phyloP scores from a whole-genome alignment of 768 basidiomycete genomes.

The Lactarius deliciosus region DNA sequence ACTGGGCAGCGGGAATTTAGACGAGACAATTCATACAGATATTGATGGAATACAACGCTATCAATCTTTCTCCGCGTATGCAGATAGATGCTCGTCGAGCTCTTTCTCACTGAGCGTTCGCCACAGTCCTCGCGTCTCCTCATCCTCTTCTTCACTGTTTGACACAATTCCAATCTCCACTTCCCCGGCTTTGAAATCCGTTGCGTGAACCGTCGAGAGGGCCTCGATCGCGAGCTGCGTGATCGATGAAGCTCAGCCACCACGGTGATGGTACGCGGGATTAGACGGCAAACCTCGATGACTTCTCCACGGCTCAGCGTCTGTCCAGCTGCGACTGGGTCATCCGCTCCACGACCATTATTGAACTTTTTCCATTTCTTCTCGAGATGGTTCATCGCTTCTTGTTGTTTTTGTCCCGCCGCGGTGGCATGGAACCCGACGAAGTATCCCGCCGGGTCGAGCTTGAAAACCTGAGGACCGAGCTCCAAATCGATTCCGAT shows the following conservation, averaged over 20 bases:
- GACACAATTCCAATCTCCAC: constrained; percentile 96
- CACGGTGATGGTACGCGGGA: not conserved
- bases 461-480: constrained; percentile 97
- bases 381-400: constrained; percentile 97
- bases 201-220: constrained; percentile 91
- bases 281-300: constrained; percentile 68
- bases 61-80: constrained; percentile 89
- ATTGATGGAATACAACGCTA: constrained; percentile 17
- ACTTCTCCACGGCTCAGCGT: constrained; percentile 73
- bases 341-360: constrained; percentile 73
- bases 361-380: constrained; percentile 98
- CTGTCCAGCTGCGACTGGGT: constrained; percentile 73
- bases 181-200: constrained; percentile 94
- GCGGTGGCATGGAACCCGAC: constrained; percentile 98
- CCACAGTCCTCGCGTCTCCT: constrained; percentile 74
- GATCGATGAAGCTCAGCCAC: not conserved
- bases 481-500: constrained; percentile 89
- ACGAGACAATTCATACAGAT: constrained; percentile 5
- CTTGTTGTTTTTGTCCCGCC: constrained; percentile 96
- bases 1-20: not conserved
- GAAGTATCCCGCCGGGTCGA: constrained; percentile 98
- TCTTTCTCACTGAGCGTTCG: constrained; percentile 75
- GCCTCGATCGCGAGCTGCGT: constrained; percentile 87
- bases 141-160: constrained; percentile 64
- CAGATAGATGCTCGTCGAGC: constrained; percentile 76